Percentiles rank a stretch among this genome's conserved stretches.
These are phyloP conservation scores for Clarireedia sp. DNA, from an alignment of 2,329 filamentous ascomycete species.

Conservation along the genomic window DNA sequence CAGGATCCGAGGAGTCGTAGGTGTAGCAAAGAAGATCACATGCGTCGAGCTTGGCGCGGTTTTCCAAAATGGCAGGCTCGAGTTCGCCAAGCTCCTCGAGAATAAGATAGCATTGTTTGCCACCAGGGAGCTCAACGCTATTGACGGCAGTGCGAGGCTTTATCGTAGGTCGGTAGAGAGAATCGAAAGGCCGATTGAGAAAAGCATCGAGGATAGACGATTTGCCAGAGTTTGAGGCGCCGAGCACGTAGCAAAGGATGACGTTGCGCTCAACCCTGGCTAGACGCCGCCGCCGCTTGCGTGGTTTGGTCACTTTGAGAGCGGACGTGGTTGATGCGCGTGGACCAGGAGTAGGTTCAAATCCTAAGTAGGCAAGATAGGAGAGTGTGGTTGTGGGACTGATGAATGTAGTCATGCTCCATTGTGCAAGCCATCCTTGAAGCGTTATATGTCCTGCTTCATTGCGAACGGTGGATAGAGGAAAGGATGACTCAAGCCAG, in stretches of 20 bases:
- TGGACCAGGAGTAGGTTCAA: constrained; percentile 72
- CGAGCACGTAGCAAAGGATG: constrained; percentile 86
- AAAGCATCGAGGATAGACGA: constrained; percentile 87
- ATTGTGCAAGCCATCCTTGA: constrained; percentile 96
- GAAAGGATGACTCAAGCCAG: constrained; percentile 85
- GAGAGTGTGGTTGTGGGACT: constrained; percentile 92
- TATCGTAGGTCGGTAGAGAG: constrained; percentile 85
- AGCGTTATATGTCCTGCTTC: constrained; percentile 92
- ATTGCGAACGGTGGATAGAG: constrained; percentile 87
- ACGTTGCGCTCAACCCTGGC: constrained; percentile 90
- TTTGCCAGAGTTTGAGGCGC: constrained; percentile 80
- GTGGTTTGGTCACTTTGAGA: constrained; percentile 84
- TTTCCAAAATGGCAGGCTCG: constrained; percentile 91
- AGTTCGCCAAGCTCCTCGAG: constrained; percentile 90
- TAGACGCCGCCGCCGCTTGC: constrained; percentile 73
- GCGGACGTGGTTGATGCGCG: constrained; percentile 73
- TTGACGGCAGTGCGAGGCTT: constrained; percentile 91
- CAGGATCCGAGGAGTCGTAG: constrained; percentile 94
- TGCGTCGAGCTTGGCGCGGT: constrained; percentile 78
- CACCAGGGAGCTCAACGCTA: constrained; percentile 89
- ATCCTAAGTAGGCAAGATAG: constrained; percentile 93
- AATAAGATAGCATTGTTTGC: constrained; percentile 95
- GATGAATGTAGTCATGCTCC: constrained; percentile 99
- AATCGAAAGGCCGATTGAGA: constrained; percentile 76
- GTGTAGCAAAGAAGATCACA: constrained; percentile 93